A percentile compares a stretch with the other conserved stretches of the same genome.
Evolutionary conservation across 2,329 filamentous ascomycete species (phyloP).

Genomic region (Fonsecaea nubica): DNA sequence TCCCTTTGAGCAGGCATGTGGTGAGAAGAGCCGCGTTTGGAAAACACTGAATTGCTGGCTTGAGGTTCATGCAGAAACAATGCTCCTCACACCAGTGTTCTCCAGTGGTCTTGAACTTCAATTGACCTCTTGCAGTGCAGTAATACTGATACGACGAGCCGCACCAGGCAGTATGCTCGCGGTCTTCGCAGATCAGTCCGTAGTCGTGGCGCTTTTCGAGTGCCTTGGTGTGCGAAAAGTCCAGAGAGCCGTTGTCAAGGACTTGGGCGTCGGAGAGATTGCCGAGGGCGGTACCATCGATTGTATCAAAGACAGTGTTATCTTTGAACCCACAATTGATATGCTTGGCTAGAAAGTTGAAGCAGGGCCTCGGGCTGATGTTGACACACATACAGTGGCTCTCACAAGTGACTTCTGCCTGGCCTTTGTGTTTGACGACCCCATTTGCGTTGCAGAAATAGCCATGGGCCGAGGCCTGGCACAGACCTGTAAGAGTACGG

Average conservation of each 20-base stretch:
- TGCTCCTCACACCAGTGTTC: background rate
- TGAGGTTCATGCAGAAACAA: background rate
- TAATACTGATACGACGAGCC: background rate
- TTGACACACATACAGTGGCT: slow-evolving; percentile 2
- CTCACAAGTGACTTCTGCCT: background rate
- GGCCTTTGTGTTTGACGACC: background rate
- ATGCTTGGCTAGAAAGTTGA: background rate
- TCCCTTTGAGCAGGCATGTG: slow-evolving; percentile 1
- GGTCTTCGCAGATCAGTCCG: background rate
- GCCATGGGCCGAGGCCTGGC: background rate
- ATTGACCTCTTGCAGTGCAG: background rate
- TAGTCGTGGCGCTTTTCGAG: background rate
- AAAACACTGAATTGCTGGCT: background rate
- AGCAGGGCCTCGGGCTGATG: slow-evolving; percentile 6
- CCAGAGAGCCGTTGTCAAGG: background rate
- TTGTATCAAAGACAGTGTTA: background rate
- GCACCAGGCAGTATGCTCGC: background rate
- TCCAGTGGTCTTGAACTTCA: background rate
- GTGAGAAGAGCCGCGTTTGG: slow-evolving; percentile 51
- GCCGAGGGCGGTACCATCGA: slow-evolving; percentile 13
- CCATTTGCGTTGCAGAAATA: slow-evolving; percentile 10
- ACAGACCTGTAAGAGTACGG: background rate
- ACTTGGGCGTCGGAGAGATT: slow-evolving; percentile 12
- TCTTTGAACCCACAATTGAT: background rate
- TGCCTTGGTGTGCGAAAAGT: background rate